Conservation (phyloP, 352 stramenopile genomes). For the Phytophthora fragariaefolia region DNA sequence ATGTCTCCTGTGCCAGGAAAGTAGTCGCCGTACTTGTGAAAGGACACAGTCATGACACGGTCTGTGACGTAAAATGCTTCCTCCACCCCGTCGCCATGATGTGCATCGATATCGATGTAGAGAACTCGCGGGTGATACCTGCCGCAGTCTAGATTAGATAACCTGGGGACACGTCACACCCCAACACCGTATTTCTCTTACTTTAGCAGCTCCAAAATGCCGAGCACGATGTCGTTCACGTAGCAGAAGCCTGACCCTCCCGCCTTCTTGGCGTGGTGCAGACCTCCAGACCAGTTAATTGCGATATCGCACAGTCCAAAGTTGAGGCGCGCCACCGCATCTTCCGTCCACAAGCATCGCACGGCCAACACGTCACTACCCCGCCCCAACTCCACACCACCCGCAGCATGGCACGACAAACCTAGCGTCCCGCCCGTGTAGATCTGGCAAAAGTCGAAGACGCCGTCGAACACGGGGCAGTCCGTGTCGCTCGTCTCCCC, state of each 20-base stretch:
- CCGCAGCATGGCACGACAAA: too few relatives aligned
- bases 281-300: conserved; percentile 97
- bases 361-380: not conserved
- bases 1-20: conserved; percentile 97
- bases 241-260: conserved; percentile 96
- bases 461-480: conserved; percentile 98
- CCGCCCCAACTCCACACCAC: too few relatives aligned
- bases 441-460: conserved; percentile 98
- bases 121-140: conserved; percentile 97
- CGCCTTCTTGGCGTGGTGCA: conserved; percentile 98
- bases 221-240: conserved; percentile 98
- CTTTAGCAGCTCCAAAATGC: conserved; percentile 98
- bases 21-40: conserved; percentile 99
- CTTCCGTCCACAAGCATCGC: conserved; percentile 46
- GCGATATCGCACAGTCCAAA: conserved; percentile 95
- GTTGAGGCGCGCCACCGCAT: conserved; percentile 97
- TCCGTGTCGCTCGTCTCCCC: conserved; percentile 94
- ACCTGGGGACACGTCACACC: conserved; percentile 95
- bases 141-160: conserved; percentile 62
- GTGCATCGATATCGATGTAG: conserved; percentile 99
- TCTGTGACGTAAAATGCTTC: conserved; percentile 97
- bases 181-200: conserved; percentile 65
- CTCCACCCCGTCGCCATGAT: conserved; percentile 98
- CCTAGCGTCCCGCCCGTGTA: conserved; percentile 96
- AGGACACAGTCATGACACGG: conserved; percentile 98